Evolutionary conservation across 768 basidiomycete species (phyloP), one percentile per base, ranked within the genome.

Genomic region (Suillus bovinus): DNA sequence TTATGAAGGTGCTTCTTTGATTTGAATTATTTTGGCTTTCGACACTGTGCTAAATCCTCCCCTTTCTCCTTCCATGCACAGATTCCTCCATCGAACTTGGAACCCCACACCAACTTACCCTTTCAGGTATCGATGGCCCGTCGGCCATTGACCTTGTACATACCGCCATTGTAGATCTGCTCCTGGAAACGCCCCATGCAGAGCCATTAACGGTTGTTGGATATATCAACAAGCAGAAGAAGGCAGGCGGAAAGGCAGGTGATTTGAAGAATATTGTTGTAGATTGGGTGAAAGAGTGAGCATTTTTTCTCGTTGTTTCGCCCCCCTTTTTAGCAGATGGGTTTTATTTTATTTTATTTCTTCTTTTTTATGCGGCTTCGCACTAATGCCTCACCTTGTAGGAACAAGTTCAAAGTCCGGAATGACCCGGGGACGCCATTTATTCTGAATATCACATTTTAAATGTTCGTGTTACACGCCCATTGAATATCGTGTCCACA

Each of bases 231-330:
- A 49, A 44, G 65, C 66, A n/a, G 63, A 72, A 13, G 62, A 74
- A 29, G 7, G 4, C 24, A 52, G 47, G 0, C 57, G 16, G 2
- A 41, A 33, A 59, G 34, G 20, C 42, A 5, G 60, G 47, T 7
- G 65, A 68, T 0, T 2, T 9, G 14, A 71, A 39, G 41, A 66
- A 63, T 0, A 49, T 53, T 4, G 17, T 76, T 22, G 0, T 2
- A 8, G 39, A 61, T 31, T 66, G 71, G 20, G 64, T 56, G 11
- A 62, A 64, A 57, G 64, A 54, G 73, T 76, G 61, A 62, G 31
- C 41, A 36, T 14, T 17, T 8, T 54, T n/a, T 1, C 20, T 10
- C 20, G 11, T 31, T 31, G 10, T 6, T 52, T 6, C 20, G 11
- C 20, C 10, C 31, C 31, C 11, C 20, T 16, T 29, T 9, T n/a